Evolutionary conservation across 2,329 filamentous ascomycete species (phyloP).

Genomic region (Phialophora macrospora): DNA sequence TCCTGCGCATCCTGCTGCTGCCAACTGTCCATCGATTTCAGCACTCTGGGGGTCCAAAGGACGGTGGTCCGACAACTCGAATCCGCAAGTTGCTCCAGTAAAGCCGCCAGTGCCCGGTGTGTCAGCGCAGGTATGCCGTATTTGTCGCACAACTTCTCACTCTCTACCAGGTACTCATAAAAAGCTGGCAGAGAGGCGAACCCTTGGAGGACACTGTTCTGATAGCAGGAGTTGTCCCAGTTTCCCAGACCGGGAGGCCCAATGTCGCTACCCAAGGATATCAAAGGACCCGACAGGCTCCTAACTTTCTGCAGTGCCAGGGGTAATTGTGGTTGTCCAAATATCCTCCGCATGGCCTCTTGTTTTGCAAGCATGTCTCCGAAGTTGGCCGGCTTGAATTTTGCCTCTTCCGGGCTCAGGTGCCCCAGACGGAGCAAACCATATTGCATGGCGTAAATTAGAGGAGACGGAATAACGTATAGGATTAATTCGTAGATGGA

Average conservation of each 20-base stretch:
- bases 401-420: slow-evolving; percentile 48
- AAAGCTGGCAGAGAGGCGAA: slow-evolving; percentile 76
- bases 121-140: slow-evolving; percentile 46
- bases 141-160: slow-evolving; percentile 42
- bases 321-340: slow-evolving; percentile 65
- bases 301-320: slow-evolving; percentile 63
- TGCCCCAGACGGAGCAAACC: slow-evolving; percentile 49
- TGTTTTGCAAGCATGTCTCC: slow-evolving; percentile 62
- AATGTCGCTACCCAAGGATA: slow-evolving; percentile 43
- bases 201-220: slow-evolving; percentile 91
- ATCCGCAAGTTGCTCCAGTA: slow-evolving; percentile 71
- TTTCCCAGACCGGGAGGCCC: slow-evolving; percentile 74
- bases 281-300: slow-evolving; percentile 57
- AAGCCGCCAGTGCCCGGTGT: slow-evolving; percentile 67
- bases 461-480: slow-evolving; percentile 47
- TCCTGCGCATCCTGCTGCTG: slow-evolving; percentile 98
- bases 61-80: slow-evolving; percentile 46
- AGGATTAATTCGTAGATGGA: slow-evolving; percentile 48
- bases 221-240: slow-evolving; percentile 94
- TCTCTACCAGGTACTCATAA: slow-evolving; percentile 50
- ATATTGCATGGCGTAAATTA: slow-evolving; percentile 57
- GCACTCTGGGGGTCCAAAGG: slow-evolving; percentile 77
- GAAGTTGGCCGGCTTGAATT: slow-evolving; percentile 36
- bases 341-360: slow-evolving; percentile 65
- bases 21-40: slow-evolving; percentile 94